Evolutionary conservation across 2,329 filamentous ascomycete species (phyloP).

Genomic region (Neofusicoccum laricinum): DNA sequence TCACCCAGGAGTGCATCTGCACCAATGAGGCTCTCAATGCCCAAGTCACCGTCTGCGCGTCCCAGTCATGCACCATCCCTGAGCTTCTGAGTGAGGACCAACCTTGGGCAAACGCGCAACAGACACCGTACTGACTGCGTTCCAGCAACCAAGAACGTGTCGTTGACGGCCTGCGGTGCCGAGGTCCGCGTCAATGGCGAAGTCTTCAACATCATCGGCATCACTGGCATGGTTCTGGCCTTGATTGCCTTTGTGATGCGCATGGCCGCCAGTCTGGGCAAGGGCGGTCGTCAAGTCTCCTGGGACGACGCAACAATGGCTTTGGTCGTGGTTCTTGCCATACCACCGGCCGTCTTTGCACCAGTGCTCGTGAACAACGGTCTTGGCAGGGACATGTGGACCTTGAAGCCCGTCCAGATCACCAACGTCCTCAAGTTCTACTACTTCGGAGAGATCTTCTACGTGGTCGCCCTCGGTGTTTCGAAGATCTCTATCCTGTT

Average conservation of each 20-base stretch:
- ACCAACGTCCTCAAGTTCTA: conserved; percentile 25
- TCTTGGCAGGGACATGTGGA: conserved; percentile 54
- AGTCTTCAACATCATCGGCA: conserved; percentile 28
- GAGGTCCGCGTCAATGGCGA: conserved; percentile 34
- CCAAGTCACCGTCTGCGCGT: conserved; percentile 34
- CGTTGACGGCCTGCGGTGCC: conserved; percentile 33
- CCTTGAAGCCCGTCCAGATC: conserved; percentile 39
- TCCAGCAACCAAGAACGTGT: conserved; percentile 39
- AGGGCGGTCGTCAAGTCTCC: conserved; percentile 33
- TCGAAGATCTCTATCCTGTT: conserved; percentile 35
- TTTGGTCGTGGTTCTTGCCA: conserved; percentile 32
- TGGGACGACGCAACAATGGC: conserved; percentile 39
- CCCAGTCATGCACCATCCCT: conserved; percentile 33
- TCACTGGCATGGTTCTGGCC: conserved; percentile 30
- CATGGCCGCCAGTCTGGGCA: conserved; percentile 32
- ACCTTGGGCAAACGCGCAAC: neutral
- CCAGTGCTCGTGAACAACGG: conserved; percentile 33
- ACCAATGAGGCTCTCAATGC: conserved; percentile 32
- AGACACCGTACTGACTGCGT: neutral
- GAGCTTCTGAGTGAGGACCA: conserved; percentile 27
- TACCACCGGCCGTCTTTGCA: conserved; percentile 25
- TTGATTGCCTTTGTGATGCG: conserved; percentile 32
- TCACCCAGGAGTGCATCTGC: conserved; percentile 40
- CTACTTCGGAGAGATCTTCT: conserved; percentile 33
- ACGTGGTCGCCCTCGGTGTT: conserved; percentile 32